Base-by-base conservation (phyloP, 306 rosid genomes). In the Elaeagnus macrophylla region DNA sequence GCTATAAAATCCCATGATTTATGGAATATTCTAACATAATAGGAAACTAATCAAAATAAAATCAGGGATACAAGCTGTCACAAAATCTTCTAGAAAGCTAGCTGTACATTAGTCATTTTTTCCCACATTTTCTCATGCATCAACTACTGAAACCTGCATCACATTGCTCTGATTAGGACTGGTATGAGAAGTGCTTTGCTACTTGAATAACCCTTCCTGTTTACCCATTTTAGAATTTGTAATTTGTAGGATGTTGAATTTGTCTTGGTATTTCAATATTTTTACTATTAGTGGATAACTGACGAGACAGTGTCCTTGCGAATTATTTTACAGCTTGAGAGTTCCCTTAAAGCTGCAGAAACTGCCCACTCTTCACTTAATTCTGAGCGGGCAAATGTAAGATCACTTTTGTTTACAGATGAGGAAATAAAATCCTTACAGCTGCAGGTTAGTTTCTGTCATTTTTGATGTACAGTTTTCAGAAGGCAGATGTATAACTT, bases 341-440 rank as follows among this genome's bases (percentile, higher is more conserved):
- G 82, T 78, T 83, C 99, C 53, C 64, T 78, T 56, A 86, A 87
- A 79, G 82, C 93, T 43, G 74, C 77, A 45, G 96, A 91, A 64
- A 71, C 79, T 65, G 89, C 96, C 2, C 85, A 84, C 66, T 73
- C 85, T 51, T 77, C 89, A 41, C 82, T 91, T 36, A 78, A 77
- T 66, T 71, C 93, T 53, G 93, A 84, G 72, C 87, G 85, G 72
- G 72, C 80, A 62, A 91, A 72, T 67, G 78, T 93, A 57, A 86
- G 74, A 75, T 72, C 93, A 15, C 56, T 75, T 53, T 64, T 91
- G 81, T 87, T 82, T 64, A 61, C 95, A 1, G 95, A 87, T 72
- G 99, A 87, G 44, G 96, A 91, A 67, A 81, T 91, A 68, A 87
- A 87, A 71, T 79, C 99, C 15, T 70, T 91, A 72, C 95, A 84